These are phyloP conservation scores for Thymus quinquecostatus DNA, from an alignment of 257 asterid genomes.

Conservation along the genomic window DNA sequence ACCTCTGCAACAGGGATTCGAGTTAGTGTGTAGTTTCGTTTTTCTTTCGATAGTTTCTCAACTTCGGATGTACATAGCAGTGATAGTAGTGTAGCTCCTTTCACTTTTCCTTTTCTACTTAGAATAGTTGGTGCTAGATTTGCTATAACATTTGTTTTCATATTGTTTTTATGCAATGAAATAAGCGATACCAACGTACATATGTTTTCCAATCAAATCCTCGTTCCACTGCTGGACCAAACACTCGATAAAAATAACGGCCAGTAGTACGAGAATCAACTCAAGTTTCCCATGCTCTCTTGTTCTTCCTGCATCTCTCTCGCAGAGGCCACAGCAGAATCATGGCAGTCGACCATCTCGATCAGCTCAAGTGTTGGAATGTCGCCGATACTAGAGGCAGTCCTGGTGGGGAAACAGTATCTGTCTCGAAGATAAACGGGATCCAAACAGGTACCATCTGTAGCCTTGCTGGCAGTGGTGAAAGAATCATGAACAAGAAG, in stretches of 20 bases:
- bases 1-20: constrained; percentile 55
- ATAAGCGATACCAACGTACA: too few species aligned
- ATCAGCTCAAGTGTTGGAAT: background rate
- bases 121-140: too few species aligned
- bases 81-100: background rate
- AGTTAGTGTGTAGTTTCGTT: background rate
- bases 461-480: too few species aligned
- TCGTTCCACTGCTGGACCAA: too few species aligned
- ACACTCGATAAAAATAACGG: too few species aligned
- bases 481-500: too few species aligned
- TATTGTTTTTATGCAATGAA: too few species aligned
- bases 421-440: background rate
- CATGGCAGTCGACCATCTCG: background rate
- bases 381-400: background rate
- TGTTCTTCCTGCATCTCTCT: constrained; percentile 24
- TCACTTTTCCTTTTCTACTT: too few species aligned
- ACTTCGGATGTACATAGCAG: constrained; percentile 26
- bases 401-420: background rate
- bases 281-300: constrained; percentile 6
- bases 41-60: background rate
- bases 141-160: too few species aligned
- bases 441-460: background rate
- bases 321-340: background rate
- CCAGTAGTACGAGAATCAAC: too few species aligned
- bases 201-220: too few species aligned